These are phyloP conservation scores for Coemansia pectinata DNA, from an alignment of 192 early-diverging fungal species.

Conservation along the genomic window DNA sequence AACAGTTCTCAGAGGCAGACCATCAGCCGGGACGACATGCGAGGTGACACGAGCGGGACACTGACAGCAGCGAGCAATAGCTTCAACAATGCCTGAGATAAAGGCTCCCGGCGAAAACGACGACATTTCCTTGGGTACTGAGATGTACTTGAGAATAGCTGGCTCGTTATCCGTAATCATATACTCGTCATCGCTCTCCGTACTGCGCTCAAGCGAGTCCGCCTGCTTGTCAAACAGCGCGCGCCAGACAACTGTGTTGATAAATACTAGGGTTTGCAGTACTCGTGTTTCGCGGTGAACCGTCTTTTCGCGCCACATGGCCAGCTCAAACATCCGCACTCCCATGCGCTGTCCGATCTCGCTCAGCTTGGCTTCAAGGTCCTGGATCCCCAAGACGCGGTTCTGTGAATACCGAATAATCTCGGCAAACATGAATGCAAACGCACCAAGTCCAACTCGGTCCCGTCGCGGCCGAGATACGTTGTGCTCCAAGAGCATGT, in stretches of 20 bases:
- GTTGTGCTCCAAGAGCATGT: conserved; percentile 72
- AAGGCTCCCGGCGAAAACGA: conserved; percentile 93
- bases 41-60: conserved; percentile 81
- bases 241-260: conserved; percentile 95
- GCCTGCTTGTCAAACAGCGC: conserved; percentile 93
- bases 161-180: conserved; percentile 99
- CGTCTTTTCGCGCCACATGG: conserved; percentile 86
- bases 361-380: conserved; percentile 89
- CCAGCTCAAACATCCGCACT: conserved; percentile 82
- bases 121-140: conserved; percentile 90
- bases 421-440: conserved; percentile 91
- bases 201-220: conserved; percentile 94
- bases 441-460: conserved; percentile 80
- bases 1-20: conserved; percentile 86
- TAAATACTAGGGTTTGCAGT: conserved; percentile 87
- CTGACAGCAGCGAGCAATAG: conserved; percentile 85
- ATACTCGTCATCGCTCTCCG: conserved; percentile 97
- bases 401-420: conserved; percentile 98
- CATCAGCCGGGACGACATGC: conserved; percentile 86
- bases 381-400: conserved; percentile 89
- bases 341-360: conserved; percentile 96
- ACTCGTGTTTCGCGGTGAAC: conserved; percentile 88
- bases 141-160: conserved; percentile 83
- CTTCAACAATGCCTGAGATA: conserved; percentile 95
- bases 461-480: conserved; percentile 69